Conservation (phyloP, 1,284 basidiomycete genomes). For the Porphyrellus sp. region DNA sequence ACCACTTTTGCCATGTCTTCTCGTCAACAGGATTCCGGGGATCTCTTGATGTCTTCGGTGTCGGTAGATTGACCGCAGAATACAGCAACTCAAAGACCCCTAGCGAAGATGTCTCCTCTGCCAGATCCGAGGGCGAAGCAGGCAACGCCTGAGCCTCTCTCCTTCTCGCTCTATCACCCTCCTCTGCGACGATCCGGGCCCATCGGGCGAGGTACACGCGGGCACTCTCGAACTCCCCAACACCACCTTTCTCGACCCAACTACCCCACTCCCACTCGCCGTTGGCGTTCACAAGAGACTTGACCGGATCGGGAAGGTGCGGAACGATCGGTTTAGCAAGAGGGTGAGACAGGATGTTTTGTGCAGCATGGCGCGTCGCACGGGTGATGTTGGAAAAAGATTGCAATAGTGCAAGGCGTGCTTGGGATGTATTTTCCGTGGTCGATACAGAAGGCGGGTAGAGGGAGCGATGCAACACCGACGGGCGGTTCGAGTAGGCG, state of each 20-base stretch:
- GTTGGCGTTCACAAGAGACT: conserved; percentile 79
- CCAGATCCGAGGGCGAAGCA: conserved; percentile 43
- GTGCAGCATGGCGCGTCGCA: conserved; percentile 84
- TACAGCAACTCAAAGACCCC: conserved; percentile 89
- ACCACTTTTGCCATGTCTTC: conserved; percentile 70
- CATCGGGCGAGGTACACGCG: conserved; percentile 95
- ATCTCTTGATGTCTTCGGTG: conserved; percentile 70
- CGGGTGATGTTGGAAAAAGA: conserved; percentile 88
- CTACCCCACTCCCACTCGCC: conserved; percentile 85
- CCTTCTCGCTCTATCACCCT: conserved; percentile 83
- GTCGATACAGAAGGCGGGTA: conserved; percentile 48
- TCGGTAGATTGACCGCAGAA: conserved; percentile 72
- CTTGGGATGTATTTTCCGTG: conserved; percentile 55
- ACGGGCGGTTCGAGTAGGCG: conserved; percentile 65
- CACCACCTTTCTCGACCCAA: conserved; percentile 83
- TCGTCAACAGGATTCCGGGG: conserved; percentile 70
- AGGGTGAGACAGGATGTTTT: conserved; percentile 90
- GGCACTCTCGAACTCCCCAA: conserved; percentile 93
- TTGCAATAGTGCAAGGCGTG: conserved; percentile 74
- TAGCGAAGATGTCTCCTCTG: conserved; percentile 68
- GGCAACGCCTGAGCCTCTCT: conserved; percentile 70
- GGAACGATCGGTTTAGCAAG: conserved; percentile 92
- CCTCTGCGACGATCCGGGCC: conserved; percentile 95
- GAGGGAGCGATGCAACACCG: conserved; percentile 74
- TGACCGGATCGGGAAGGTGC: conserved; percentile 88